Evolutionary conservation across 305 asterid species (phyloP).

Genomic region (Solanum hybrid): DNA sequence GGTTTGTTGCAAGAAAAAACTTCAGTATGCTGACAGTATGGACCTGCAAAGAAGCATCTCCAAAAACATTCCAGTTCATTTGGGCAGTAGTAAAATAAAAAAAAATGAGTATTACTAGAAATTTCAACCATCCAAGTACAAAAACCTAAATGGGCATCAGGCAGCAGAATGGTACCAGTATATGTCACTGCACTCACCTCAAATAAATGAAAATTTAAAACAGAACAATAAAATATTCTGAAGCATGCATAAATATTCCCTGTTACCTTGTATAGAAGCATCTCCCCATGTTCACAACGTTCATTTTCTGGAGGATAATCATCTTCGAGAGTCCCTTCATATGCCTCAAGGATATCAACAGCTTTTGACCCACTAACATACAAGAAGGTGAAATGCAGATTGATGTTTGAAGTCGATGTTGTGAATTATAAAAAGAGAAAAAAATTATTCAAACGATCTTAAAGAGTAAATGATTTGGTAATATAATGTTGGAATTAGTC

Average conservation of each 20-base stretch:
- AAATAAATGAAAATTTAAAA: not conserved
- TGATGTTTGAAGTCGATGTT: constrained; percentile 9
- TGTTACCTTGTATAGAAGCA: constrained; percentile 95
- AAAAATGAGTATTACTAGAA: not conserved
- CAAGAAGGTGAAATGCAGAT: constrained; percentile 7
- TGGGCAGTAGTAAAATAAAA: not conserved
- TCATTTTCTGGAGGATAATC: constrained; percentile 97
- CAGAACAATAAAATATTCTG: not conserved
- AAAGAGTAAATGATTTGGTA: not conserved
- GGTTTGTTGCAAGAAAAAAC: not conserved
- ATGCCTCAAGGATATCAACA: constrained; percentile 92
- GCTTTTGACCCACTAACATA: constrained; percentile 77
- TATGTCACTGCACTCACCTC: not conserved
- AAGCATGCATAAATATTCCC: not conserved
- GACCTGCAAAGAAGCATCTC: not conserved
- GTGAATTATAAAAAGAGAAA: not conserved
- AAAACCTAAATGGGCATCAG: not conserved
- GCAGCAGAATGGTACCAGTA: not conserved
- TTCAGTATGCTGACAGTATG: no score
- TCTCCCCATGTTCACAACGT: constrained; percentile 91
- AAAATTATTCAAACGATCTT: not conserved
- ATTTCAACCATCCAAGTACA: not conserved
- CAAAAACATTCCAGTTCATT: not conserved
- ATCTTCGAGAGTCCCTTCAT: constrained; percentile 98
- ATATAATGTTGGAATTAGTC: not conserved